A percentile compares a stretch with the other conserved stretches of the same genome.
These are phyloP conservation scores for Arthroderma sp. DNA, from an alignment of 2,329 filamentous ascomycete genomes.

Conservation along the genomic window DNA sequence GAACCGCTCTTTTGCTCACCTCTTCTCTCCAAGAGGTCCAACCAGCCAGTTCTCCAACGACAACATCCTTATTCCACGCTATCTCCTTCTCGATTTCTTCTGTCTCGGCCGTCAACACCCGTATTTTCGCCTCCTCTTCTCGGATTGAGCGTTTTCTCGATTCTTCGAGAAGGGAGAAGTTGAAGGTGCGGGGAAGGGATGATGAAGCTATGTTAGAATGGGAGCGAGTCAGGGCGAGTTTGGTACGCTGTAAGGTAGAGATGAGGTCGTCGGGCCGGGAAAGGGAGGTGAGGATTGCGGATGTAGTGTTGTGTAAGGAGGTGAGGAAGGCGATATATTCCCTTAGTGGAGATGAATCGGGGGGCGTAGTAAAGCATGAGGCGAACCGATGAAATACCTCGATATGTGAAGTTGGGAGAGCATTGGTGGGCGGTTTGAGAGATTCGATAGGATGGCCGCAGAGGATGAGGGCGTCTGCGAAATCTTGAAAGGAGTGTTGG, in stretches of 20 bases:
- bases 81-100: constrained; percentile 67
- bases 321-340: constrained; percentile 64
- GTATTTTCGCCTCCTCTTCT: constrained; percentile 70
- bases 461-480: constrained; percentile 30
- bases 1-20: constrained; percentile 60
- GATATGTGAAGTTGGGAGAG: constrained; percentile 55
- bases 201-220: constrained; percentile 59
- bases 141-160: constrained; percentile 68
- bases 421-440: constrained; percentile 38
- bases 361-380: constrained; percentile 43
- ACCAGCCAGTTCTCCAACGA: constrained; percentile 78
- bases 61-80: constrained; percentile 82
- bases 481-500: constrained; percentile 45
- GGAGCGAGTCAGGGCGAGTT: constrained; percentile 65
- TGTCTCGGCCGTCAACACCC: constrained; percentile 56
- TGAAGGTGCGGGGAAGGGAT: constrained; percentile 34
- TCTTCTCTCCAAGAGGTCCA: constrained; percentile 85
- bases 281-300: constrained; percentile 66
- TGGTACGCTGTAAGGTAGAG: constrained; percentile 57
- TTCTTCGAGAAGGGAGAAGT: constrained; percentile 56
- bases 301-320: constrained; percentile 70
- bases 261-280: constrained; percentile 69
- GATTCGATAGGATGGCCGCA: constrained; percentile 37
- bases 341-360: constrained; percentile 58
- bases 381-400: constrained; percentile 62